Evolutionary conservation across 1,284 basidiomycete genomes (phyloP).

Genomic region (Fomitopsis palustris): DNA sequence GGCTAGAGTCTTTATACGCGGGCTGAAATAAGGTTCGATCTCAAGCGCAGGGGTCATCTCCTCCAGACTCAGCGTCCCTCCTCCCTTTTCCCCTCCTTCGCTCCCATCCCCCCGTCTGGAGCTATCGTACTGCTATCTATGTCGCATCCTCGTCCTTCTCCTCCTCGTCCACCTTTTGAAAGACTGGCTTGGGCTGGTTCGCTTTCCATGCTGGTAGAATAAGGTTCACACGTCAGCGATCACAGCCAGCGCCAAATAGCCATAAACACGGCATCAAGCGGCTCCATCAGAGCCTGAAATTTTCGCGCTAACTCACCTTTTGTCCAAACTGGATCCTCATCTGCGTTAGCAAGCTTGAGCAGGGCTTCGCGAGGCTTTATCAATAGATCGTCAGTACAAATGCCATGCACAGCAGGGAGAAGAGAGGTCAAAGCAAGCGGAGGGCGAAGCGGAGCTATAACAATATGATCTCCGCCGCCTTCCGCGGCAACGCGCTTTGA

Average conservation of each 20-base stretch:
- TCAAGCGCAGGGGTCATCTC: slow-evolving; percentile 56
- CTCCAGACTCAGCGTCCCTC: slow-evolving; percentile 21
- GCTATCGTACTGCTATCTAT: slow-evolving; percentile 22
- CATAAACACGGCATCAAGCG: slow-evolving; percentile 28
- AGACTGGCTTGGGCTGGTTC: slow-evolving; percentile 80
- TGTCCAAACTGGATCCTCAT: slow-evolving; percentile 83
- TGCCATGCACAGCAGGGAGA: slow-evolving; percentile 16
- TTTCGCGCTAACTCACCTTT: slow-evolving; percentile 53
- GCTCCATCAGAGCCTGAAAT: slow-evolving; percentile 24
- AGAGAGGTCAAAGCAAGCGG: slow-evolving; percentile 9
- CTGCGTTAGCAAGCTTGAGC: slow-evolving; percentile 84
- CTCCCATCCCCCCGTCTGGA: slow-evolving; percentile 5
- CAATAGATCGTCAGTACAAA: background rate
- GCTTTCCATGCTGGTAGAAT: slow-evolving; percentile 72
- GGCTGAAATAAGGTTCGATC: slow-evolving; percentile 77
- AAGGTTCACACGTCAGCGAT: slow-evolving; percentile 63
- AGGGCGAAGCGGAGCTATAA: slow-evolving; percentile 14
- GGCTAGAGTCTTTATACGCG: slow-evolving; percentile 73
- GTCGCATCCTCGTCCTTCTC: slow-evolving; percentile 53
- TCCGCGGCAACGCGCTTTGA: slow-evolving; percentile 23
- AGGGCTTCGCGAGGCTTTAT: slow-evolving; percentile 90
- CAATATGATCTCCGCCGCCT: slow-evolving; percentile 16
- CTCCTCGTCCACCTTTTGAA: slow-evolving; percentile 50
- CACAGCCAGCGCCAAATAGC: slow-evolving; percentile 46
- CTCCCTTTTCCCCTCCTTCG: slow-evolving; percentile 14